phyloP scores from a whole-genome alignment of 768 basidiomycete species.

The Naganishia friedmannii region DNA sequence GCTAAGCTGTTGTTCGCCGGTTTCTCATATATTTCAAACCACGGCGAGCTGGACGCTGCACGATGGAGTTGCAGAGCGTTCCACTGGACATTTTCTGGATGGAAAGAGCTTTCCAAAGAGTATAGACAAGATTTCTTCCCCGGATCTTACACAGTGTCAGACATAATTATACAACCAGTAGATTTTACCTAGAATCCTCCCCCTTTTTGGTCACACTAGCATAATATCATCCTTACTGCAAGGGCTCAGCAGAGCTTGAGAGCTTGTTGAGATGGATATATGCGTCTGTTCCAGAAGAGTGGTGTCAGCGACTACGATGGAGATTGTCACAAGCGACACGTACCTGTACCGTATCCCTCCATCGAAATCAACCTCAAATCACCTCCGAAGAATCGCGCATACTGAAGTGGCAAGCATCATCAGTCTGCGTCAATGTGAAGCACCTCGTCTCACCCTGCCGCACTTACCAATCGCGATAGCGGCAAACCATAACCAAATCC shows the following conservation, averaged over 20 bases:
- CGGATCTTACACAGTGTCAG: not conserved
- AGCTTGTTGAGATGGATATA: constrained; percentile 87
- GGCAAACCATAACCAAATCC: constrained; percentile 86
- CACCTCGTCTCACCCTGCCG: not conserved
- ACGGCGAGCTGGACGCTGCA: no score
- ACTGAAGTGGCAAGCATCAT: constrained; percentile 55
- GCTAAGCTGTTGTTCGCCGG: no score
- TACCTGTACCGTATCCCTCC: constrained; percentile 67
- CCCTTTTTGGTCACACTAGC: not conserved
- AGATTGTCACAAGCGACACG: constrained; percentile 3
- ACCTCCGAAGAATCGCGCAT: constrained; percentile 83
- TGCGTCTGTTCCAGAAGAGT: constrained; percentile 58
- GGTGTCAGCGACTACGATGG: constrained; percentile 62
- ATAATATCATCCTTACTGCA: constrained; percentile 17
- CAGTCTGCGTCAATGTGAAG: constrained; percentile 5
- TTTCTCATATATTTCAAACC: no score
- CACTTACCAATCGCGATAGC: constrained; percentile 68
- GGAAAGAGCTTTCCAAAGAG: not conserved
- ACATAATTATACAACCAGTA: not conserved
- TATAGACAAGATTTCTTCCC: not conserved
- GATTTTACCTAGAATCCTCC: not conserved
- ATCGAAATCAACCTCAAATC: constrained; percentile 91
- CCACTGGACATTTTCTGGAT: no score
- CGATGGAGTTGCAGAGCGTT: no score
- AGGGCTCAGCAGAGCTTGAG: constrained; percentile 60